Evolutionary conservation across 768 basidiomycete genomes (phyloP), one percentile per base, ranked within the genome.

Genomic region (Phaeotremella fagi): DNA sequence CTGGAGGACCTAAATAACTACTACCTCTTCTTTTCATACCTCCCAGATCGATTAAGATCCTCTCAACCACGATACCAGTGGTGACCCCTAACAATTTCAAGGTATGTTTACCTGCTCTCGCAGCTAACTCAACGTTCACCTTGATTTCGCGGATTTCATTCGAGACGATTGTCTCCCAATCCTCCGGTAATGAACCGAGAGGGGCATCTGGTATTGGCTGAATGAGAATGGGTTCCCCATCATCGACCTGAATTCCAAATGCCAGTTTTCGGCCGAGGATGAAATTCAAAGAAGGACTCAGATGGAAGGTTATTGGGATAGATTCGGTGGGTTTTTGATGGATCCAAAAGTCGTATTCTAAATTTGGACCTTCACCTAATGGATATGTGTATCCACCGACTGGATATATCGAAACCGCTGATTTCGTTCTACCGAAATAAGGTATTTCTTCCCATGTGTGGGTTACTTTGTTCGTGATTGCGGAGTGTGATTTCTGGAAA

Each of bases 381-480:
- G 80, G 78, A 71, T 83, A 85, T 66, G 80, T 82, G 3, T 75
- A 68, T 48, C 80, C 82, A 46, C 78, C 75, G 77, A 78, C 42
- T 78, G 85, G 77, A 79, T 79, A 64, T 12, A 83, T 83, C 3
- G 81, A 83, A 25, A 87, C 76, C 9, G 78, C 85, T 20, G 82
- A 83, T 1, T 81, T 72, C 0, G 82, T 84, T 9, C 80, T 75
- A 4, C 85, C 84, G 48, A 83, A 80, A 1, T 81, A 80, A 2
- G 81, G 81, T 3, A 87, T 70, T 45, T 82, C 79, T 7, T 77
- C 79, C 82, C 84, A 86, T 5, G 78, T 70, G 45, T 83, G 77
- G 4, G 79, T 80, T 35, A 77, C 71, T 4, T 81, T 81, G 3
- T 80, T 63, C 2, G 75, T 75, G 59, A 78, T 81, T 4, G 79